Conservation (phyloP, 2,329 filamentous ascomycete species). For the Ophiostoma ips region DNA sequence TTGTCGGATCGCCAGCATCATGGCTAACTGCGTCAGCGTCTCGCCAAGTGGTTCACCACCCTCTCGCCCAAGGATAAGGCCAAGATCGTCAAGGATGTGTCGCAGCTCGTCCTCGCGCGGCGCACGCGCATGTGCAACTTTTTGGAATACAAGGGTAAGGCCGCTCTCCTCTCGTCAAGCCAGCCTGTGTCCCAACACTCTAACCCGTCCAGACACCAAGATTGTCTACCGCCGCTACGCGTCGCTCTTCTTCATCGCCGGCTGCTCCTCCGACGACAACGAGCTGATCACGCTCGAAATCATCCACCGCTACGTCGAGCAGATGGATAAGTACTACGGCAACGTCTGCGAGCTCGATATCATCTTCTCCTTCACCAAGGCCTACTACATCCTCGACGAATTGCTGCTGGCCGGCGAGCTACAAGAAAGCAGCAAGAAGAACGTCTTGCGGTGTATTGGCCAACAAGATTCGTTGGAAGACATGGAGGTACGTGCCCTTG, state of each 20-base stretch:
- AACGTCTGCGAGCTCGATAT: constrained; percentile 99
- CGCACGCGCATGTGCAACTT: constrained; percentile 99
- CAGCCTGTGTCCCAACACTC: neutral
- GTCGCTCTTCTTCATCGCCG: constrained; percentile 97
- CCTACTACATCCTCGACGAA: constrained; percentile 98
- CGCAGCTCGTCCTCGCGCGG: constrained; percentile 88
- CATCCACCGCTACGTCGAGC: constrained; percentile 97
- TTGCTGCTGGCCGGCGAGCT: constrained; percentile 88
- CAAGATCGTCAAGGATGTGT: constrained; percentile 99
- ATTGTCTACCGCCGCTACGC: constrained; percentile 98
- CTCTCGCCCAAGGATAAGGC: constrained; percentile 96
- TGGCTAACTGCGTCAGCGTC: constrained; percentile 46
- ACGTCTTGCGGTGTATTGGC: constrained; percentile 85
- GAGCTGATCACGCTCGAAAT: constrained; percentile 97
- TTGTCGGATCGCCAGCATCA: too few species aligned
- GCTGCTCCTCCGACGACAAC: constrained; percentile 93
- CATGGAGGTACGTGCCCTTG: constrained; percentile 68
- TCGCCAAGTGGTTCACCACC: constrained; percentile 99
- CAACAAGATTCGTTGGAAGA: constrained; percentile 97
- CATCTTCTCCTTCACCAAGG: constrained; percentile 99
- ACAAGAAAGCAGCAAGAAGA: constrained; percentile 99
- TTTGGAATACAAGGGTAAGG: constrained; percentile 77
- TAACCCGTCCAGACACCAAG: constrained; percentile 61
- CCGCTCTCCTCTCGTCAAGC: neutral
- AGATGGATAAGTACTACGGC: constrained; percentile 99